Base-by-base conservation (phyloP, 345 rosid species). In the Eutrema heterophyllum region DNA sequence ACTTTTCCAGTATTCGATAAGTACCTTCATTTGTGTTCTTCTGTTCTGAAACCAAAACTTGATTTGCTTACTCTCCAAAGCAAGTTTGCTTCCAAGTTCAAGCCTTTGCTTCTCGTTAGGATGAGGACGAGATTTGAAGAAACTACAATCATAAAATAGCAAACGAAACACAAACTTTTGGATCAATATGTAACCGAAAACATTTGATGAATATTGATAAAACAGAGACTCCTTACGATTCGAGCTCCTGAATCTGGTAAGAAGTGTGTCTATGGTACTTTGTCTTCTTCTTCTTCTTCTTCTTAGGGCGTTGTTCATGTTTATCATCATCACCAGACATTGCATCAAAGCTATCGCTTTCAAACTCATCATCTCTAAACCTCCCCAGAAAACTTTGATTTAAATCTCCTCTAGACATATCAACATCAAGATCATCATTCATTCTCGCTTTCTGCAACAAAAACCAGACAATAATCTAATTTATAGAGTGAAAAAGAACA, bases 11-110 rank as follows among this genome's bases (percentile, higher is more conserved):
- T 26, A 27, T 6, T 33, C 1, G 7, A 24, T 26, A 66, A 48
- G 14, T 76, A 88, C 93, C 91, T 90, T 88, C 85, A 86, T 79
- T 53, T 90, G 96, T n/a, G 93, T 88, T 72, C 96, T 78, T 60
- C 86, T 70, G 71, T 90, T 90, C 61, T 90, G 96, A 75, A 90
- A 90, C 96, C 96, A 90, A 55, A 88, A 88, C 79, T 90, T 90
- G 77, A 88, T 84, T 79, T 90, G 93, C 67, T 61, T 85, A 52
- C 65, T 57, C 64, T 81, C 90, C 66, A 86, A 71, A 65, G 84
- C 77, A 70, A 90, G 88, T 75, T 75, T 82, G 57, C 70, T 77
- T 67, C 90, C 80, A 49, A 88, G 86, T 50, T 83, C 88, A 53
- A 30, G 5, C 74, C 93, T 84, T 77, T 84, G 91, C 60, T 85